Conservation (phyloP, 192 early-diverging fungal genomes). For the Coemansia sp. region DNA sequence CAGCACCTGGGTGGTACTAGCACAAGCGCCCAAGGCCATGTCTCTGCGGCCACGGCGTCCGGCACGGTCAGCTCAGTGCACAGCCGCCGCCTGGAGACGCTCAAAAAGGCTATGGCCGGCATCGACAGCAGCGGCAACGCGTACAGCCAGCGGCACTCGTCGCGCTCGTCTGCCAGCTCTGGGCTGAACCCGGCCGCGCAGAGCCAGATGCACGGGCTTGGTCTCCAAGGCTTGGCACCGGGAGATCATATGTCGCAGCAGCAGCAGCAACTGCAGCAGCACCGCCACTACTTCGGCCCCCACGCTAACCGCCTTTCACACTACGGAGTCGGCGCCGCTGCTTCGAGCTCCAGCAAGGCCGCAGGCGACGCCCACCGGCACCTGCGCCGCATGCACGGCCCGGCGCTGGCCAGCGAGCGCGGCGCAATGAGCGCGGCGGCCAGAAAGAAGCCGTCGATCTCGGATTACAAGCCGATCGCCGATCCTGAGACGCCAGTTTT, state of each 20-base stretch:
- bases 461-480: slow-evolving; percentile 54
- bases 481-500: slow-evolving; percentile 41
- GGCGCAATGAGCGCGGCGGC: not conserved
- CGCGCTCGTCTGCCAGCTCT: slow-evolving; percentile 20
- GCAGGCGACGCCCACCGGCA: not conserved
- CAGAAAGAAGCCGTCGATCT: slow-evolving; percentile 32
- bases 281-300: slow-evolving; percentile 9
- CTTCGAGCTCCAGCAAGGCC: not conserved
- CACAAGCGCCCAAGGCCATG: not conserved
- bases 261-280: slow-evolving; percentile 5
- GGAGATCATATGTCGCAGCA: slow-evolving; percentile 12
- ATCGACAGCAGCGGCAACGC: slow-evolving; percentile 8
- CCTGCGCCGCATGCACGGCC: not conserved
- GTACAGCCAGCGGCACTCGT: slow-evolving; percentile 20
- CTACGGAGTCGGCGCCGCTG: slow-evolving; percentile 7
- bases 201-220: slow-evolving; percentile 34
- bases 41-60: not conserved
- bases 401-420: slow-evolving; percentile 15
- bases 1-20: not conserved
- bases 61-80: slow-evolving; percentile 7
- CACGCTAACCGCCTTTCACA: slow-evolving; percentile 1
- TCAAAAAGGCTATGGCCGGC: slow-evolving; percentile 30
- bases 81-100: slow-evolving; percentile 37
- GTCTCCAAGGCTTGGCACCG: slow-evolving; percentile 37
- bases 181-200: slow-evolving; percentile 9